Base-by-base conservation (phyloP, 768 basidiomycete genomes). In the Bullera alba region DNA sequence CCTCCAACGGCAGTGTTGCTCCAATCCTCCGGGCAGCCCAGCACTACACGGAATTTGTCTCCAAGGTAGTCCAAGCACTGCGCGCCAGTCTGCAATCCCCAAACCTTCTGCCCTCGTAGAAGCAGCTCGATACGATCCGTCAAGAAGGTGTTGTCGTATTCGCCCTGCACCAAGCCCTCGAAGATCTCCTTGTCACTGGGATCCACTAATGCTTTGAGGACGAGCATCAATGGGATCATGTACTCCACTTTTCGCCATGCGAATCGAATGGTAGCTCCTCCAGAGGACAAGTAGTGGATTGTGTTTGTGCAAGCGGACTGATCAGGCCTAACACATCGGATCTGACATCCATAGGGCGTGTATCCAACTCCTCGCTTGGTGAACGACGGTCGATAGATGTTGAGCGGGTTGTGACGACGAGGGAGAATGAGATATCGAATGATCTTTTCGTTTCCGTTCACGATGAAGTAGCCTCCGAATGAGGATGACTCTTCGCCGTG, bases 401-500 rank as follows among this genome's bases (percentile, higher is more conserved):
- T 84, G 58, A 92, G 87, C 64, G 88, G 90, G 75, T 97, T 90
- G 69, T 97, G 90, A 46, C 95, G 81, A 23, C 95, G 85, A 12
- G 92, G 93, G 32, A 99, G 80, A 65, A 97, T 91, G 69, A 97
- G 60, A 75, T 91, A 96, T 56, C 95, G 89, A 60, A 99, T 92
- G 56, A 99, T 81, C 75, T 91, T 89, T 75, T 99, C 95, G 74
- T 96, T 97, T 55, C 95, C 95, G 72, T 99, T 99, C 73, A 99
- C 83, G 68, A 99, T 81, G 69, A 99, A 99, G 75, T 99, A 97
- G 25, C 93, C 95, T 46, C 95, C 95, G 66, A 96, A 96, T 73
- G 97, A 95, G 75, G 95, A 90, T 0, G 95, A 84, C 65, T 99
- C 95, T 78, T 99, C 95, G 69, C 93, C 86, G 54, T 84, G 84